phyloP scores from a whole-genome alignment of 2,329 filamentous ascomycete species.

The Hawksworthiomyces lignivorus region DNA sequence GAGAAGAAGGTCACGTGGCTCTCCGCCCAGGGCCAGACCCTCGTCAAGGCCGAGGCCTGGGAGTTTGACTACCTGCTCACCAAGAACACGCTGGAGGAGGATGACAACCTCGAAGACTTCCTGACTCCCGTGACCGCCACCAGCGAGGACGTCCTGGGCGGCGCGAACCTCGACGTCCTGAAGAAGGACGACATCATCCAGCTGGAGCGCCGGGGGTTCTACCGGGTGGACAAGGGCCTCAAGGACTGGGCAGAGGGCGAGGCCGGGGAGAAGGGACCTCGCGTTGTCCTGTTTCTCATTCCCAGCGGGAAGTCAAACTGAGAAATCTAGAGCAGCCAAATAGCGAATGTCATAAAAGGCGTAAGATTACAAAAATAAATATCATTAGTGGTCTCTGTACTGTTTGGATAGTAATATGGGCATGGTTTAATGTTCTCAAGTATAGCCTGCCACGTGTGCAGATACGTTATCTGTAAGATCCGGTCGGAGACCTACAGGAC shows the following conservation, averaged over 20 bases:
- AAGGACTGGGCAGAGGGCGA: slow-evolving; percentile 42
- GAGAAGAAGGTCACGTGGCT: slow-evolving; percentile 97
- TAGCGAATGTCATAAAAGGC: neutral
- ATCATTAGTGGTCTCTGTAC: no score
- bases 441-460: no score
- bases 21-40: slow-evolving; percentile 63
- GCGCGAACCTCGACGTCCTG: slow-evolving; percentile 69
- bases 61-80: slow-evolving; percentile 94
- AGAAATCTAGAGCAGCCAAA: neutral
- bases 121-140: slow-evolving; percentile 69
- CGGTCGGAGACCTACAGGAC: no score
- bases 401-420: no score
- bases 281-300: slow-evolving; percentile 48
- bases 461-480: no score
- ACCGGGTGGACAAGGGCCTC: slow-evolving; percentile 66
- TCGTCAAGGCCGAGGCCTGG: slow-evolving; percentile 77
- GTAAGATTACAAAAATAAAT: no score
- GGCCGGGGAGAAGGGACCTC: slow-evolving; percentile 39
- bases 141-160: slow-evolving; percentile 67
- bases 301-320: slow-evolving; percentile 48
- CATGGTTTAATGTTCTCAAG: no score
- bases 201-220: slow-evolving; percentile 90
- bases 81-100: slow-evolving; percentile 88
- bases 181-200: slow-evolving; percentile 90
- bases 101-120: slow-evolving; percentile 78